Evolutionary conservation across 2,329 filamentous ascomycete species (phyloP).

Genomic region (Drechslerella stenobrocha): DNA sequence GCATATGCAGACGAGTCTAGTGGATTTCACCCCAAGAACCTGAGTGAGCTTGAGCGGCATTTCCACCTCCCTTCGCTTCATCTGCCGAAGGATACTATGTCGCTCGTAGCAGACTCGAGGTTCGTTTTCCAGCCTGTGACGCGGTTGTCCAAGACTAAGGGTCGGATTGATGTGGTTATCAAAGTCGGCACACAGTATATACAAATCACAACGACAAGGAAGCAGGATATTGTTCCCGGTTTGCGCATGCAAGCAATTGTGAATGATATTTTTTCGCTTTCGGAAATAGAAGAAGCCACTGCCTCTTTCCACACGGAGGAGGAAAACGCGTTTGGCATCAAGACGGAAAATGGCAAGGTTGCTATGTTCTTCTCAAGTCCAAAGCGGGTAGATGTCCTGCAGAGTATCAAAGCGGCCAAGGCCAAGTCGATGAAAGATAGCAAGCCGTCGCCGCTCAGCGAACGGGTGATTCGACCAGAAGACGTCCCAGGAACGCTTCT

Average conservation of each 20-base stretch:
- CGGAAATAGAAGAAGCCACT: constrained; percentile 68
- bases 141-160: constrained; percentile 68
- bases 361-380: constrained; percentile 73
- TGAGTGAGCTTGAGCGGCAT: constrained; percentile 68
- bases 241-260: constrained; percentile 66
- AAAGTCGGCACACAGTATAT: constrained; percentile 72
- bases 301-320: constrained; percentile 68
- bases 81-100: constrained; percentile 71
- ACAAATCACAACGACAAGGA: constrained; percentile 70
- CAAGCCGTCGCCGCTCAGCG: constrained; percentile 65
- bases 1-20: constrained; percentile 65
- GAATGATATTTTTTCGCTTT: constrained; percentile 71
- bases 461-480: constrained; percentile 69
- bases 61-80: constrained; percentile 70
- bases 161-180: constrained; percentile 70
- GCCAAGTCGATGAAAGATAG: constrained; percentile 67
- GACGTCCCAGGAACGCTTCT: constrained; percentile 71
- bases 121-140: constrained; percentile 69
- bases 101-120: constrained; percentile 67
- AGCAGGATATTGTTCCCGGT: constrained; percentile 68
- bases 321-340: constrained; percentile 68
- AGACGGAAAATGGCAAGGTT: constrained; percentile 70
- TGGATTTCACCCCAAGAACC: constrained; percentile 65
- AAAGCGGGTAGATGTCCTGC: constrained; percentile 66
- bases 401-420: constrained; percentile 67